Base-by-base conservation (phyloP, 805 yeast genomes). In the Phaffomyces opuntiae region DNA sequence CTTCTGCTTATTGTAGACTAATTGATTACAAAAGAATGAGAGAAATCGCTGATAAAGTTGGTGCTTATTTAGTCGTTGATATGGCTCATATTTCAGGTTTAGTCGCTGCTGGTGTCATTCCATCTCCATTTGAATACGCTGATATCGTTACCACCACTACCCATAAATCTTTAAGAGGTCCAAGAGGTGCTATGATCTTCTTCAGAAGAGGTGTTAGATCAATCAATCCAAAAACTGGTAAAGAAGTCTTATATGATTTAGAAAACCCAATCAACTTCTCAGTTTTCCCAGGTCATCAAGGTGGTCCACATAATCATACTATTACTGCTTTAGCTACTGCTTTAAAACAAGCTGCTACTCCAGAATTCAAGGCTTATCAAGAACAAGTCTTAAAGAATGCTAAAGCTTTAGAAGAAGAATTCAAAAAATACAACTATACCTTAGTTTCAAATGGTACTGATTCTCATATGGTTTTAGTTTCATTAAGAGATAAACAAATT, bases 251-350 rank as follows among this genome's bases (percentile, higher is more conserved):
- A 43, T 90, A 88, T 66, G 96, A 91, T 60, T 78, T 91, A 62
- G 98, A 91, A 69, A 80, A 81, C 63, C 84, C 81, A 65, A 89
- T 91, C 69, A 91, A 91, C 77, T 91, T 91, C 64, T 87, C 96
- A 31, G 98, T 91, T 46, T 91, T 91, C 87, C 99, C 99, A 57
- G 98, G 95, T 53, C 98, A 91, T 68, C 99, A 91, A 75, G 99
- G 99, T 74, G 99, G 99, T 63, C 99, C 99, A 56, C 98, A 91
- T 70, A 91, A 91, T 74, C 97, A 91, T 70, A 91, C 98, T 58
- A 91, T 91, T 62, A 81, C 96, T 53, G 98, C 98, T 19, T 75
- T 91, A 57, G 95, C 98, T 31, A 91, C 89, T 47, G 98, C 98
- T 35, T 77, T 91, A 61, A 87, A 87, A 64, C 98, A 91, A 74